Conservation (phyloP, 306 rosid species). For the Boehmeria nivea region DNA sequence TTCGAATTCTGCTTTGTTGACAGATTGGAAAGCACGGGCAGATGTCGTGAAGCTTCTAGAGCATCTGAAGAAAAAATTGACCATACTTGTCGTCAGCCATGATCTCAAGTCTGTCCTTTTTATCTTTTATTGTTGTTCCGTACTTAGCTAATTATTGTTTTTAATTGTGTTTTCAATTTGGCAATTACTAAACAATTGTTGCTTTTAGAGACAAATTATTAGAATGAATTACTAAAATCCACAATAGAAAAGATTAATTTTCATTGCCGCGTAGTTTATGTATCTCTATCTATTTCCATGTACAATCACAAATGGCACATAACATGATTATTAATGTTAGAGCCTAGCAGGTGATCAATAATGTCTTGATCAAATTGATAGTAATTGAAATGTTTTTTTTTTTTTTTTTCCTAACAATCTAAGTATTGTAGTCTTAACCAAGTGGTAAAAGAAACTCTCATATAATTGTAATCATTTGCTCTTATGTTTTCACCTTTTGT, state of each 20-base stretch:
- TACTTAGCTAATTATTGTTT: too few species aligned
- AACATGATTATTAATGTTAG: too few species aligned
- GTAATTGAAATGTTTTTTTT: too few species aligned
- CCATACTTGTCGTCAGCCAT: constrained; percentile 84
- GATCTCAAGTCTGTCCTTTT: constrained; percentile 58
- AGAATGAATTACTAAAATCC: background rate
- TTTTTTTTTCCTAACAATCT: too few species aligned
- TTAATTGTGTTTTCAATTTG: too few species aligned
- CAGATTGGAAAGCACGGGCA: constrained; percentile 94
- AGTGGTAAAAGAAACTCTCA: background rate
- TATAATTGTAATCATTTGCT: background rate
- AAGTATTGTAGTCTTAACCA: background rate
- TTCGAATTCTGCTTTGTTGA: constrained; percentile 15
- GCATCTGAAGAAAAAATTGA: constrained; percentile 73
- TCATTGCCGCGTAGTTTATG: too few species aligned
- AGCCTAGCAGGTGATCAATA: too few species aligned
- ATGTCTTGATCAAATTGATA: too few species aligned
- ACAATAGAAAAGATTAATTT: background rate
- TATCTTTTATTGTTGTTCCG: constrained; percentile 11
- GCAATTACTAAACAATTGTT: too few species aligned
- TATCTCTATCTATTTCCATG: too few species aligned
- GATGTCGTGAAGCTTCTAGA: constrained; percentile 84
- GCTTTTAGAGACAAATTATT: background rate
- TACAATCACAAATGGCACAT: too few species aligned
- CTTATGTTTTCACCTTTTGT: constrained; percentile 11